Evolutionary conservation across 495 filamentous ascomycete species (phyloP).

Genomic region (Antarctomyces pellizariae): DNA sequence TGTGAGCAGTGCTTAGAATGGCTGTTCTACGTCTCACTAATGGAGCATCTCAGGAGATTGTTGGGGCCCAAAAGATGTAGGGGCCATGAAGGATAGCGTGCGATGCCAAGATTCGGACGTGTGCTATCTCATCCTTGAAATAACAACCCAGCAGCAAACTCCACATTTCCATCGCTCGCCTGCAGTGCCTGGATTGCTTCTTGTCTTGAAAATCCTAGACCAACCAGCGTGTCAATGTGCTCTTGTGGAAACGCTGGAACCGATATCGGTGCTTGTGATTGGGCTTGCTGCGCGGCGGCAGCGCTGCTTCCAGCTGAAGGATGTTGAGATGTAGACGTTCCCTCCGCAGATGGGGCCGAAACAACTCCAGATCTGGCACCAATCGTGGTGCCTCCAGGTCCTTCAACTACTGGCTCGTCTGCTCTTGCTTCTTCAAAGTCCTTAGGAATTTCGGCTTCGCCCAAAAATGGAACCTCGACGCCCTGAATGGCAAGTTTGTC

Average conservation of each 20-base stretch:
- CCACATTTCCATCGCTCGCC: slow-evolving; percentile 63
- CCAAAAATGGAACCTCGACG: slow-evolving; percentile 69
- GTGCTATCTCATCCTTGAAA: slow-evolving; percentile 33
- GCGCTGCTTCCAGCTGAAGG: slow-evolving; percentile 12
- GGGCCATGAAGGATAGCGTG: too few species aligned
- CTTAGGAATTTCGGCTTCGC: slow-evolving; percentile 82
- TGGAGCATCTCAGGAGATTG: too few species aligned
- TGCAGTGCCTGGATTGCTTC: slow-evolving; percentile 62
- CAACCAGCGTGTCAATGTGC: slow-evolving; percentile 45
- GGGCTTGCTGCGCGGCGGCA: slow-evolving; percentile 6
- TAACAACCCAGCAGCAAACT: slow-evolving; percentile 65
- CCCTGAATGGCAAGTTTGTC: slow-evolving; percentile 69
- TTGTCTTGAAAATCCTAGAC: slow-evolving; percentile 56
- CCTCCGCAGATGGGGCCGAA: slow-evolving; percentile 16
- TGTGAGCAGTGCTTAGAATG: too few species aligned
- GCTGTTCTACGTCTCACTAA: too few species aligned
- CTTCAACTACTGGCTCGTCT: slow-evolving; percentile 66
- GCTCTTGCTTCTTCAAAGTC: slow-evolving; percentile 43
- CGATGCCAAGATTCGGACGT: too few species aligned
- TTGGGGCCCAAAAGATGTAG: too few species aligned
- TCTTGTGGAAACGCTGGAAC: slow-evolving; percentile 27
- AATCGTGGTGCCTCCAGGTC: slow-evolving; percentile 65
- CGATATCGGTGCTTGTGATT: slow-evolving; percentile 10
- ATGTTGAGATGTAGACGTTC: slow-evolving; percentile 15
- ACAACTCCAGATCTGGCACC: slow-evolving; percentile 71